phyloP scores from a whole-genome alignment of 1,284 basidiomycete species.

The Sanghuangporus baumii region DNA sequence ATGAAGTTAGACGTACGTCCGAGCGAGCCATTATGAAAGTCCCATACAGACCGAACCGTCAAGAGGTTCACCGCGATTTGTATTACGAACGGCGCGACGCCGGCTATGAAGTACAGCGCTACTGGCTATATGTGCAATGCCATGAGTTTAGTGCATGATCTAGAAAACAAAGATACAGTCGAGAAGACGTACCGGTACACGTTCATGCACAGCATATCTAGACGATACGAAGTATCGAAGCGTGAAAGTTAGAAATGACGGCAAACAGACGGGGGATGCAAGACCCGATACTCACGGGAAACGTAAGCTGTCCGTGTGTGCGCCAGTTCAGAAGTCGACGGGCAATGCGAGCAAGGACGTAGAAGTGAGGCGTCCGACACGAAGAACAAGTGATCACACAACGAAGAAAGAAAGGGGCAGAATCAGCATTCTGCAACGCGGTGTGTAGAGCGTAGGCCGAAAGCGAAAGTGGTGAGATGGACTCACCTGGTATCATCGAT shows the following conservation, averaged over 20 bases:
- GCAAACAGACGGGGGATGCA: background rate
- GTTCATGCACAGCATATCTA: conserved; percentile 66
- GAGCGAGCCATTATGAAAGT: conserved; percentile 77
- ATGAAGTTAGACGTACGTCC: conserved; percentile 50
- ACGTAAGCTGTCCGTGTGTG: conserved; percentile 31
- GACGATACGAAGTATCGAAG: conserved; percentile 13
- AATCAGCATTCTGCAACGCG: background rate
- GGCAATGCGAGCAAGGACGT: background rate
- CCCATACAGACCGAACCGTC: conserved; percentile 80
- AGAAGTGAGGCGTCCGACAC: background rate
- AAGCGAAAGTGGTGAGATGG: background rate
- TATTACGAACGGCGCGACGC: conserved; percentile 60
- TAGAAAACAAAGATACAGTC: background rate
- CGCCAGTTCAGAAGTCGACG: background rate
- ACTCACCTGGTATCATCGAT: conserved; percentile 72
- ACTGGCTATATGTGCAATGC: conserved; percentile 33
- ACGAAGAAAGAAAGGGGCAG: background rate
- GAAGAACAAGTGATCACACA: background rate
- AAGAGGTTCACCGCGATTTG: conserved; percentile 65
- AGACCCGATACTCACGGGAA: conserved; percentile 44
- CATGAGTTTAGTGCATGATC: background rate
- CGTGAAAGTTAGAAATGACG: background rate
- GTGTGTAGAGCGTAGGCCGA: background rate
- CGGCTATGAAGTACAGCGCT: conserved; percentile 62
- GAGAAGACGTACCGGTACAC: conserved; percentile 62